Evolutionary conservation across 306 rosid species (phyloP).

Genomic region (Alnus rubra): DNA sequence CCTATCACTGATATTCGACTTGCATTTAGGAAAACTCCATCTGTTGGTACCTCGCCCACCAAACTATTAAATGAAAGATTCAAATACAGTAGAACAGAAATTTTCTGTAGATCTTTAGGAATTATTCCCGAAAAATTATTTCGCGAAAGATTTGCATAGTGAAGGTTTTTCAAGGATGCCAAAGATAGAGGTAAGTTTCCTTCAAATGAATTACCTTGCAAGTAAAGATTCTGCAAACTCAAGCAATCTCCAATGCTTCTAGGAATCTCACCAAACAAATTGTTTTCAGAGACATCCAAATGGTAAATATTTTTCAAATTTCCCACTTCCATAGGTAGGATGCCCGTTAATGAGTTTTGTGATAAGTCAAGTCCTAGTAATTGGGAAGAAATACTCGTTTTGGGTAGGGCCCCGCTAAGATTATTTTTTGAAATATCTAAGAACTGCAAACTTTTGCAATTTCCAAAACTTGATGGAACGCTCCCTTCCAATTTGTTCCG

Average conservation of each 20-base stretch:
- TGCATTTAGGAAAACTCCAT: slow-evolving; percentile 38
- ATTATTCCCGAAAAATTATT: slow-evolving; percentile 36
- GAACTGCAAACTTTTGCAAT: background rate
- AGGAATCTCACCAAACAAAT: slow-evolving; percentile 34
- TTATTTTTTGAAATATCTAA: slow-evolving; percentile 12
- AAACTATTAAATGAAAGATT: slow-evolving; percentile 44
- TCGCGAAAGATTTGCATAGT: slow-evolving; percentile 29
- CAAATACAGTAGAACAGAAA: slow-evolving; percentile 14
- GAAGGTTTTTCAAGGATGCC: slow-evolving; percentile 33
- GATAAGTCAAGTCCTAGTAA: slow-evolving; percentile 26
- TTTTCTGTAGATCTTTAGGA: slow-evolving; percentile 28
- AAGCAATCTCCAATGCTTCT: slow-evolving; percentile 27
- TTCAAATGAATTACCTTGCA: slow-evolving; percentile 29
- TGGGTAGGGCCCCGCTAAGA: slow-evolving; percentile 36
- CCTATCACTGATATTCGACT: slow-evolving; percentile 6
- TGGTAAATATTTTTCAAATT: slow-evolving; percentile 4
- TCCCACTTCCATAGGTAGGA: slow-evolving; percentile 24
- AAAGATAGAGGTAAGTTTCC: slow-evolving; percentile 38
- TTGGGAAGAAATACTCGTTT: slow-evolving; percentile 7
- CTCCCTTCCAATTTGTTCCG: slow-evolving; percentile 35
- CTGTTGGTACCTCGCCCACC: slow-evolving; percentile 43
- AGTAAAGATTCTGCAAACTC: slow-evolving; percentile 26
- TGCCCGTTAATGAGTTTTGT: slow-evolving; percentile 29
- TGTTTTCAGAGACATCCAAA: slow-evolving; percentile 35
- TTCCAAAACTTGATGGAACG: slow-evolving; percentile 31